Percentiles rank a stretch among this genome's conserved stretches.
phyloP scores from a whole-genome alignment of 441 rosid species.

The Dalechampia spathulata region DNA sequence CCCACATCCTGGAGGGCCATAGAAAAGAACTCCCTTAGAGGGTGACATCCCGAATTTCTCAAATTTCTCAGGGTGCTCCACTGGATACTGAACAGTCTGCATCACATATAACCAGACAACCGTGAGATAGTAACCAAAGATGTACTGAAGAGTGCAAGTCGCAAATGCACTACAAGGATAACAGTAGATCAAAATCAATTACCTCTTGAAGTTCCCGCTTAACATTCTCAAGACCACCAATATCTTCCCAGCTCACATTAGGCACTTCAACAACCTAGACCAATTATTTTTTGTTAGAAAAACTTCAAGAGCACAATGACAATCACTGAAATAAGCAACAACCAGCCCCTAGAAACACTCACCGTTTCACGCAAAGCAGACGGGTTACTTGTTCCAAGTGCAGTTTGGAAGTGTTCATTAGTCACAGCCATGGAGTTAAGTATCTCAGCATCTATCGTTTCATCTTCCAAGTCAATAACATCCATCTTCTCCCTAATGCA shows the following conservation, averaged over 20 bases:
- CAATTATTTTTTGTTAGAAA: background rate
- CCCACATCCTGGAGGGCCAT: constrained; percentile 63
- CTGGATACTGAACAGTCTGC: constrained; percentile 63
- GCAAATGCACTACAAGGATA: background rate
- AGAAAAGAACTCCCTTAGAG: constrained; percentile 66
- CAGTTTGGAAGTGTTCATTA: constrained; percentile 60
- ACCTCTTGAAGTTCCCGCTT: constrained; percentile 67
- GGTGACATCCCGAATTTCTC: constrained; percentile 74
- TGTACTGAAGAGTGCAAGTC: background rate
- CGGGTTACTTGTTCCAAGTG: constrained; percentile 58
- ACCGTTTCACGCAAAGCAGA: constrained; percentile 62
- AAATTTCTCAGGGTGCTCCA: constrained; percentile 66
- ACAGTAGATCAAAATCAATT: background rate
- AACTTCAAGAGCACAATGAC: background rate
- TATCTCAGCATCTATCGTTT: constrained; percentile 55
- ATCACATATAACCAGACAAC: background rate
- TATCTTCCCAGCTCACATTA: constrained; percentile 55
- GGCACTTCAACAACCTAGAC: constrained; percentile 63
- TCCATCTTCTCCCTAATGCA: constrained; percentile 71
- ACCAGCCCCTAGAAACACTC: constrained; percentile 13
- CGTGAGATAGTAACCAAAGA: background rate
- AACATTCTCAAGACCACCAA: constrained; percentile 63
- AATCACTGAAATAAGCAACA: too few species aligned
- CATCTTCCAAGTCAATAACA: constrained; percentile 61
- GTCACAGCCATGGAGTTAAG: constrained; percentile 61